A percentile compares a stretch with the other conserved stretches of the same genome.
Evolutionary conservation across 1,139 yeast genomes (phyloP).

Genomic region (Kodamaea derodonti): DNA sequence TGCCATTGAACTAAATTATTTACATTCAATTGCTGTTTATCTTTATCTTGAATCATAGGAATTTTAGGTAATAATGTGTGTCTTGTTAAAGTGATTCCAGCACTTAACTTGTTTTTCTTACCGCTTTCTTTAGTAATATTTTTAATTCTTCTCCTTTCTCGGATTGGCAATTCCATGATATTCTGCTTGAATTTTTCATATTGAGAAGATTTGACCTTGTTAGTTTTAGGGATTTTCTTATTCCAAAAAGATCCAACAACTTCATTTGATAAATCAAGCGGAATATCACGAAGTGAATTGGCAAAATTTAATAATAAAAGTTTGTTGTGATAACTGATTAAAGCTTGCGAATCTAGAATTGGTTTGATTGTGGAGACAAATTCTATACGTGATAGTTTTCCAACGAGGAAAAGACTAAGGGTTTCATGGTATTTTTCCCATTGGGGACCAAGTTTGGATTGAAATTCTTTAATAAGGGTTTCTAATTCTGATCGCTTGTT

Average conservation of each 20-base stretch:
- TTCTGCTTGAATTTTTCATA: slow-evolving; percentile 81
- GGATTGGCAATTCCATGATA: slow-evolving; percentile 79
- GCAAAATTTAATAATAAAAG: slow-evolving; percentile 77
- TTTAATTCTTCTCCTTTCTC: slow-evolving; percentile 82
- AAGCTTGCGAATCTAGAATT: slow-evolving; percentile 45
- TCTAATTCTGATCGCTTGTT: slow-evolving; percentile 67
- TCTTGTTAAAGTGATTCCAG: slow-evolving; percentile 77
- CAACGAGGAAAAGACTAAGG: slow-evolving; percentile 70
- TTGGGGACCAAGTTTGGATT: slow-evolving; percentile 61
- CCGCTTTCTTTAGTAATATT: slow-evolving; percentile 80
- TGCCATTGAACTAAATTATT: slow-evolving; percentile 79
- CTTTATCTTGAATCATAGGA: slow-evolving; percentile 69
- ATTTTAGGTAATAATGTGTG: slow-evolving; percentile 84
- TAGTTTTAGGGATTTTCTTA: slow-evolving; percentile 39
- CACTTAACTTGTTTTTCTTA: slow-evolving; percentile 68
- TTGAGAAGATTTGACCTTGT: slow-evolving; percentile 54
- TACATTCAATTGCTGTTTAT: slow-evolving; percentile 45
- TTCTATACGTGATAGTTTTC: slow-evolving; percentile 75
- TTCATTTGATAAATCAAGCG: slow-evolving; percentile 39
- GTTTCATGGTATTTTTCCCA: slow-evolving; percentile 89
- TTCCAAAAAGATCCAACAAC: slow-evolving; percentile 56
- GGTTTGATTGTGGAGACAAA: slow-evolving; percentile 54
- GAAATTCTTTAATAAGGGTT: slow-evolving; percentile 67
- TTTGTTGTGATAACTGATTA: slow-evolving; percentile 68
- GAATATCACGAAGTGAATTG: slow-evolving; percentile 73